These are phyloP conservation scores for Fusarium phyllophilum DNA, from an alignment of 2,329 filamentous ascomycete species.

Conservation along the genomic window DNA sequence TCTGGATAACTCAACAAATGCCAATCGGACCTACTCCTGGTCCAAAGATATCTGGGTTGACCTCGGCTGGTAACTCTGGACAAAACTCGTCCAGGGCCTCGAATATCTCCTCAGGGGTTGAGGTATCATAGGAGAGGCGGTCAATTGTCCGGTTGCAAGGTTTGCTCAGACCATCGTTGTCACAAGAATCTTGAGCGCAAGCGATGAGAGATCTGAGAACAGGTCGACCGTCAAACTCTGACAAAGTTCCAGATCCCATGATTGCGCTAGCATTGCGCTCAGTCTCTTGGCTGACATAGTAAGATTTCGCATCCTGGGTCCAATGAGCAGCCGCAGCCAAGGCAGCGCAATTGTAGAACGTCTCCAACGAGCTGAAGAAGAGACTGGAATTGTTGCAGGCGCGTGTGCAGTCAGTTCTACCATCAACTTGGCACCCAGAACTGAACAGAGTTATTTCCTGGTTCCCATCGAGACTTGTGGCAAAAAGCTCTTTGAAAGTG, in stretches of 20 bases:
- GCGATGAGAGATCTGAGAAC: slow-evolving; percentile 48
- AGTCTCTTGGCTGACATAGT: slow-evolving; percentile 47
- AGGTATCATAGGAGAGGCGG: slow-evolving; percentile 38
- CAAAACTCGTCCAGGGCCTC: slow-evolving; percentile 50
- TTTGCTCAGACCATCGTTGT: slow-evolving; percentile 47
- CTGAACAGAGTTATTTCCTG: slow-evolving; percentile 48
- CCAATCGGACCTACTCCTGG: slow-evolving; percentile 47
- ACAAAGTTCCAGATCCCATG: slow-evolving; percentile 48
- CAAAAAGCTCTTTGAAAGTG: slow-evolving; percentile 50
- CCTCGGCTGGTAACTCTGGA: slow-evolving; percentile 50
- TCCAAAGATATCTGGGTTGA: slow-evolving; percentile 54
- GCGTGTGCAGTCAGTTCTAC: slow-evolving; percentile 45
- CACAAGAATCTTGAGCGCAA: slow-evolving; percentile 51
- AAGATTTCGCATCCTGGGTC: slow-evolving; percentile 44
- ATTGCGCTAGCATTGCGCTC: slow-evolving; percentile 51
- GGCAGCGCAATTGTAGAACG: slow-evolving; percentile 53
- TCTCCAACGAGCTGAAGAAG: slow-evolving; percentile 51
- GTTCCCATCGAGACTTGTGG: slow-evolving; percentile 47
- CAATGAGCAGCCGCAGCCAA: slow-evolving; percentile 50
- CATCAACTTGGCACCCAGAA: slow-evolving; percentile 47
- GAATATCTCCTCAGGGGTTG: slow-evolving; percentile 46
- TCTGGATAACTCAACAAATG: not conserved
- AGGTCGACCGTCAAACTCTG: slow-evolving; percentile 45
- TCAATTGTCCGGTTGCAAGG: slow-evolving; percentile 46
- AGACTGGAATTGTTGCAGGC: slow-evolving; percentile 46